Conservation (phyloP, 164 flowering plant species). For the Vitis rupestris region DNA sequence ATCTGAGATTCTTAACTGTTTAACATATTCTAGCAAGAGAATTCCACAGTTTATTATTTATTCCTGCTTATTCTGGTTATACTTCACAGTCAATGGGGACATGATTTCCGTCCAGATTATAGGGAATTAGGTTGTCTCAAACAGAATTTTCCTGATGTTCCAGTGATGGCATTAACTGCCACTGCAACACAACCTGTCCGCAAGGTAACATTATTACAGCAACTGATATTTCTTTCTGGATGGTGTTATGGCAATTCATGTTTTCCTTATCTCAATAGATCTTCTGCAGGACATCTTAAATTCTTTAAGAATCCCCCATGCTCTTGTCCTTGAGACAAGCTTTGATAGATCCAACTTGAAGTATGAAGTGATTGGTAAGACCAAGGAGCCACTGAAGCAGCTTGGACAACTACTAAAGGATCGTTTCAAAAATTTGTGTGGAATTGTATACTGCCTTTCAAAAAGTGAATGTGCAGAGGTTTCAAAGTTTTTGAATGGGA, state of each 20-base stretch:
- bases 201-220: slow-evolving; percentile 40
- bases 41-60: not conserved
- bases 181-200: slow-evolving; percentile 89
- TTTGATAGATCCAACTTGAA: slow-evolving; percentile 96
- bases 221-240: not conserved
- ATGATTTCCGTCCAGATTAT: slow-evolving; percentile 98
- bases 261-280: slow-evolving; percentile 6
- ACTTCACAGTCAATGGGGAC: slow-evolving; percentile 92
- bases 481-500: slow-evolving; percentile 64
- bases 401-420: slow-evolving; percentile 67
- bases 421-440: slow-evolving; percentile 64
- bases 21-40: not conserved
- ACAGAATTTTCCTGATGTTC: slow-evolving; percentile 79
- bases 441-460: slow-evolving; percentile 94
- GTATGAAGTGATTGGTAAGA: slow-evolving; percentile 82
- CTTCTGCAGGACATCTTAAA: slow-evolving; percentile 73
- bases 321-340: slow-evolving; percentile 86
- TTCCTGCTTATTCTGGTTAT: slow-evolving; percentile 8
- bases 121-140: slow-evolving; percentile 85
- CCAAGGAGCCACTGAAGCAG: slow-evolving; percentile 78
- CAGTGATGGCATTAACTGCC: slow-evolving; percentile 97
- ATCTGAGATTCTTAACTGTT: not conserved
- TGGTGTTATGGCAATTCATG: slow-evolving; percentile 2
- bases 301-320: slow-evolving; percentile 74
- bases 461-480: slow-evolving; percentile 89